Evolutionary conservation across 257 asterid species (phyloP).

Genomic region (Scutellaria minor): DNA sequence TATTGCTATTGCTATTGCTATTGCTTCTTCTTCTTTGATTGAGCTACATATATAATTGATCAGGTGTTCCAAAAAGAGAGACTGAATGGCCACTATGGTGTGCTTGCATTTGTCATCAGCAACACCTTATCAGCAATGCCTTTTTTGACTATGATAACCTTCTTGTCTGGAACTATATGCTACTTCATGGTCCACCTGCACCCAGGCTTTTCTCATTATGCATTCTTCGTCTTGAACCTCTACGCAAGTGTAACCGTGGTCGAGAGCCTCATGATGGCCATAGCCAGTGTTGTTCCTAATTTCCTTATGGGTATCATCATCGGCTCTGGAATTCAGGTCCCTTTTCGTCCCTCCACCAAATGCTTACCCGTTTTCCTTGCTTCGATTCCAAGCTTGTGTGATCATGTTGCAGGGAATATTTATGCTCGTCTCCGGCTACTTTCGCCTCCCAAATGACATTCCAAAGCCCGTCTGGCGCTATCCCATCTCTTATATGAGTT

Average conservation of each 20-base stretch:
- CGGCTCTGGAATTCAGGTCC: slow-evolving; percentile 95
- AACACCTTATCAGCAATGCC: slow-evolving; percentile 87
- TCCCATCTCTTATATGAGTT: slow-evolving; percentile 92
- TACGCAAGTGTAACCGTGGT: slow-evolving; percentile 88
- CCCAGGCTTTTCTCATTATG: slow-evolving; percentile 72
- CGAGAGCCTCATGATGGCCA: slow-evolving; percentile 98
- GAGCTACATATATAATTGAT: background rate
- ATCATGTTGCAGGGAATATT: slow-evolving; percentile 66
- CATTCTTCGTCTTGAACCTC: slow-evolving; percentile 82
- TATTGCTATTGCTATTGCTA: no score
- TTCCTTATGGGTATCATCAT: slow-evolving; percentile 87
- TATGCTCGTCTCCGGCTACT: slow-evolving; percentile 91
- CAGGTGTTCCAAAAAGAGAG: slow-evolving; percentile 93
- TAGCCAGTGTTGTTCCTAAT: slow-evolving; percentile 88
- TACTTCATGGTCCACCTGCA: slow-evolving; percentile 93
- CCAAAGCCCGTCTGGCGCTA: slow-evolving; percentile 93
- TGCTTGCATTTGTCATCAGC: slow-evolving; percentile 81
- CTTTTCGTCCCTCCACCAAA: background rate
- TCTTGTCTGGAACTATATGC: slow-evolving; percentile 77
- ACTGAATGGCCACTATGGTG: slow-evolving; percentile 94
- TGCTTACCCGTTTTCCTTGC: background rate
- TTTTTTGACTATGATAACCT: slow-evolving; percentile 67
- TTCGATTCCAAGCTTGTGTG: background rate
- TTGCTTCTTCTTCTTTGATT: no score
- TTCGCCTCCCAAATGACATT: slow-evolving; percentile 91